These are phyloP conservation scores for Ziziphus jujuba DNA, from an alignment of 306 rosid genomes.

Conservation along the genomic window DNA sequence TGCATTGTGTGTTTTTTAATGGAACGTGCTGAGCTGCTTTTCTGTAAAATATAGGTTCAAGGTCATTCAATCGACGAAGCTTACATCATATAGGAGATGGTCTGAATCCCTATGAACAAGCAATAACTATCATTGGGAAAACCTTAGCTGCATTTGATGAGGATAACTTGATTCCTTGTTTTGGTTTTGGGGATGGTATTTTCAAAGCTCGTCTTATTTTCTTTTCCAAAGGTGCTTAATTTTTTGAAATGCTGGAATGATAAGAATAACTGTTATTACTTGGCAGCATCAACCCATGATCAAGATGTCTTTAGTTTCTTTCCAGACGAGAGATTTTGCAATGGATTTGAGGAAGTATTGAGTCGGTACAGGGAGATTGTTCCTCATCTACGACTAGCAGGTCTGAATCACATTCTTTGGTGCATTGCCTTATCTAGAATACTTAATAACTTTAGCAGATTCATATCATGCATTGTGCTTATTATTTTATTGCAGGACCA, in stretches of 20 bases:
- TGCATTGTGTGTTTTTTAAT: conserved; percentile 15
- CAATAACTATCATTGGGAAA: conserved; percentile 89
- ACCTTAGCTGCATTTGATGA: conserved; percentile 87
- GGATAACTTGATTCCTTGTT: conserved; percentile 93
- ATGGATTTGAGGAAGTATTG: conserved; percentile 94
- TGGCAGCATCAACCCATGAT: conserved; percentile 90
- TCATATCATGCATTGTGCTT: conserved; percentile 4
- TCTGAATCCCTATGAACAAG: conserved; percentile 88
- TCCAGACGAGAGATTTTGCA: conserved; percentile 70
- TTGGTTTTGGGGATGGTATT: conserved; percentile 94
- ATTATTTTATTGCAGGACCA: conserved; percentile 61
- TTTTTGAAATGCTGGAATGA: conserved; percentile 17
- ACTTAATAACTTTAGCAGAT: neutral
- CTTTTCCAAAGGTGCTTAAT: neutral
- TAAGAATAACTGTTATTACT: conserved; percentile 23
- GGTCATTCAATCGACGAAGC: conserved; percentile 63
- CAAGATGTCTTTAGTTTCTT: conserved; percentile 85
- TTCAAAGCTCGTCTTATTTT: conserved; percentile 7
- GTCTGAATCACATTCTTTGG: conserved; percentile 34
- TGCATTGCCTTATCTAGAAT: conserved; percentile 11
- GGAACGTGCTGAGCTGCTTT: conserved; percentile 42
- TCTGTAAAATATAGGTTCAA: conserved; percentile 46
- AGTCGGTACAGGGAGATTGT: conserved; percentile 72
- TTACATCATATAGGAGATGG: conserved; percentile 78
- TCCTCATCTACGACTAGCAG: conserved; percentile 82